Base-by-base conservation (phyloP, 441 rosid genomes). In the Adansonia rubrostipa region DNA sequence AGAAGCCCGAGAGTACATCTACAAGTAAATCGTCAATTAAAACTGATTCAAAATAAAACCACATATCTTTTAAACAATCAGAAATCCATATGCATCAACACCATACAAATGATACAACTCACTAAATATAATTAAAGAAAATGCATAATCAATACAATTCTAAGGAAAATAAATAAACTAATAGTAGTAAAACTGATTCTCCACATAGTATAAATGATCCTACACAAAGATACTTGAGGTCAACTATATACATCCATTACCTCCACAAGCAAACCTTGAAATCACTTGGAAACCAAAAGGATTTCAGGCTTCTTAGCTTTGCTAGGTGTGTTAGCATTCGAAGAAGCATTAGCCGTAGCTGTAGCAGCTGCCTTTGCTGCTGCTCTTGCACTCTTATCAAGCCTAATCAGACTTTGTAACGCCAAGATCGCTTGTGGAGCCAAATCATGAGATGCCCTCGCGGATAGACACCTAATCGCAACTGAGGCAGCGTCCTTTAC, bases 371-470 rank as follows among this genome's bases (percentile, higher is more conserved):
- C 83, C 80, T 85, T 88, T 1, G 84, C 91, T 33, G 89, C 80
- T 3, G 79, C 87, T 15, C 92, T 84, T 3, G 91, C 83, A 72
- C 93, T 89, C 74, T 87, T 88, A 79, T 95, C 98, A 1, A 93
- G 97, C 85, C 87, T 91, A 81, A 95, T 90, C 56, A 95, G 83
- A 84, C 98, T 93, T 82, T 91, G 75, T 0, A 97, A 88, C 2
- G 94, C 98, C 79, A 95, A 71, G 77, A 95, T 92, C 3, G 96
- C 93, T 78, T 93, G 99, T 0, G 99, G 98, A 77, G 83, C 82
- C 88, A 95, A 79, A 84, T 95, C 98, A 85, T 95, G 99, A 79
- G 97, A 91, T 14, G 92, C 99, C 78, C 99, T 90, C 1, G 94
- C 98, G 61, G 87, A 93, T 89, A 95, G 77, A 53, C 93, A 80